Conservation (phyloP, 192 early-diverging fungal species). For the Rhizoclosmatium globosum region DNA sequence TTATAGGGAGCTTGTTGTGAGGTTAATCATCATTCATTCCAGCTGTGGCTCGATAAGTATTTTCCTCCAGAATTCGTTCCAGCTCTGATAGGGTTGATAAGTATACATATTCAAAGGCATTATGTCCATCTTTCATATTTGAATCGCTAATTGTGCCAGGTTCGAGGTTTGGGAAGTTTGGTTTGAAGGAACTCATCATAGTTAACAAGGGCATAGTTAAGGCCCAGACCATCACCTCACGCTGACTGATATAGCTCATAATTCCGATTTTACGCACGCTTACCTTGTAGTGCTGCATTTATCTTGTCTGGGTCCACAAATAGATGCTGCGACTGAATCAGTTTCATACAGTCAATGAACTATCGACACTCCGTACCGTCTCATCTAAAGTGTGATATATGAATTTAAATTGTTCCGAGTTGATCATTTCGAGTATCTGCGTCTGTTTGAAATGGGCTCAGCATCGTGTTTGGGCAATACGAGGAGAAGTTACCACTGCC, state of each 20-base stretch:
- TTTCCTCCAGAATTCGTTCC: conserved; percentile 23
- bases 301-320: conserved; percentile 17
- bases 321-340: conserved; percentile 9
- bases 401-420: conserved; percentile 10
- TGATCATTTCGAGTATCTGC: conserved; percentile 23
- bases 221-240: not conserved
- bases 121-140: not conserved
- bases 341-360: not conserved
- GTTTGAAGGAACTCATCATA: too few species aligned
- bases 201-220: too few species aligned
- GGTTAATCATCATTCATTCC: conserved; percentile 18
- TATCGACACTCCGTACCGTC: conserved; percentile 3
- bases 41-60: conserved; percentile 22
- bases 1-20: too few species aligned
- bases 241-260: not conserved
- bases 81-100: not conserved
- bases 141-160: not conserved
- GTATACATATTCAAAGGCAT: not conserved
- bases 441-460: not conserved
- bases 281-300: not conserved
- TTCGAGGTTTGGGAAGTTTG: not conserved
- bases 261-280: not conserved
- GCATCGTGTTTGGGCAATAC: not conserved
- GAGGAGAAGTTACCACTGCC: conserved; percentile 14
- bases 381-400: conserved; percentile 24